Evolutionary conservation across 2,329 filamentous ascomycete species (phyloP).

Genomic region (Aspergillus fumigatus): DNA sequence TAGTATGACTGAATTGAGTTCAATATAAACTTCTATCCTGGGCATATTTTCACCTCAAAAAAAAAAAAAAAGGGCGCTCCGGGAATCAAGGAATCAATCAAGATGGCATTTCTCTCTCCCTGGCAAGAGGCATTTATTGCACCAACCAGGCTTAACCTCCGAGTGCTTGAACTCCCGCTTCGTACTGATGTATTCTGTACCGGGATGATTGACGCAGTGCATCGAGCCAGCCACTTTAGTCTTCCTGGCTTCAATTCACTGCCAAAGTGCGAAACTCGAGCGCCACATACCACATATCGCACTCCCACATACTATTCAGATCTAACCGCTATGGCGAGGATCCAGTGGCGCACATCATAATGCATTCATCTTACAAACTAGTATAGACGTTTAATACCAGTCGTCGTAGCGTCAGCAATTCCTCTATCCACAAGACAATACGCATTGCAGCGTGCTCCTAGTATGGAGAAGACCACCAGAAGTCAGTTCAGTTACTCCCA

Average conservation of each 20-base stretch:
- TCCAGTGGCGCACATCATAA: background rate
- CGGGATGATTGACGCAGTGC: background rate
- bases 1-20: constrained; percentile 7
- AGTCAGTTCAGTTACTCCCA: too few relatives aligned
- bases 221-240: too few relatives aligned
- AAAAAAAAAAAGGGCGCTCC: too few relatives aligned
- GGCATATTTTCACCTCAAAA: background rate
- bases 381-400: too few relatives aligned
- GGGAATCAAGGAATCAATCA: background rate
- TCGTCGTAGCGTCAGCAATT: background rate
- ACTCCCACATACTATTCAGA: background rate
- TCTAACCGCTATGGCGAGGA: background rate
- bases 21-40: constrained; percentile 2
- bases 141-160: background rate
- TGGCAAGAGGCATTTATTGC: background rate
- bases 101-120: background rate
- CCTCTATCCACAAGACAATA: background rate
- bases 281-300: background rate
- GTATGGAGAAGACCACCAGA: too few relatives aligned
- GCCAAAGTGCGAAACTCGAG: background rate
- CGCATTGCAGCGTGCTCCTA: background rate
- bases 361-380: background rate
- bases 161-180: background rate
- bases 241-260: background rate
- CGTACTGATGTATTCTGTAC: background rate